Evolutionary conservation across 2,329 filamentous ascomycete genomes (phyloP), one percentile per base, ranked within the genome.

Genomic region (Aspergillus costaricaensis): DNA sequence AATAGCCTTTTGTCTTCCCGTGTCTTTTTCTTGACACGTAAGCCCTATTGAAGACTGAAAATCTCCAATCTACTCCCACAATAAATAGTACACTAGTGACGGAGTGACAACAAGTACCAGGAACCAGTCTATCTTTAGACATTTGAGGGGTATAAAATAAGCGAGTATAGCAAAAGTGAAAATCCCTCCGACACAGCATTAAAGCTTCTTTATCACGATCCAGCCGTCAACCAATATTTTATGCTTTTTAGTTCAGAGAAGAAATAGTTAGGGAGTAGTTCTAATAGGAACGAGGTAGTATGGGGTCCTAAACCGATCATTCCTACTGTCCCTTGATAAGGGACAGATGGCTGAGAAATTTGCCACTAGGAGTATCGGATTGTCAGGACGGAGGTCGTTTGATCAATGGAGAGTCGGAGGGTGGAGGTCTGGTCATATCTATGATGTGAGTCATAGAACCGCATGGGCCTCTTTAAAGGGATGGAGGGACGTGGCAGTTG

Each of bases 401-500:
- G 30, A 23, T 9, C 47, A 44, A n/a, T 48, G 27, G 15, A 39
- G n/a, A 12, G 32, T 8, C 3, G 5, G 10, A 17, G 14, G 27
- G 38, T 12, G 30, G 23, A 54, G n/a, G 14, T 38, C 21, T 55
- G 57, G 21, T 48, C 44, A 27, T 50, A 43, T 14, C 47, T 55
- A 15, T 44, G 4, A 32, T 21, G 2, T 5, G 25, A 19, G 10
- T 15, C 36, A 21, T 44, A 12, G 19, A 30, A 27, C 15, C 23
- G 44, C 39, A 27, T 12, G 12, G 25, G 32, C n/a, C 9, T 36
- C 27, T 12, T 30, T 14, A 30, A n/a, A 53, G 36, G 53, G 62
- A 54, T 14, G 52, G 48, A 56, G 59, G 61, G 21, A 59, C 25
- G n/a, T 32, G 59, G 53, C 47, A 25, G 17, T 53, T 59, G 1